Conservation (phyloP, 2,329 filamentous ascomycete species). For the Pseudogymnoascus sp. region DNA sequence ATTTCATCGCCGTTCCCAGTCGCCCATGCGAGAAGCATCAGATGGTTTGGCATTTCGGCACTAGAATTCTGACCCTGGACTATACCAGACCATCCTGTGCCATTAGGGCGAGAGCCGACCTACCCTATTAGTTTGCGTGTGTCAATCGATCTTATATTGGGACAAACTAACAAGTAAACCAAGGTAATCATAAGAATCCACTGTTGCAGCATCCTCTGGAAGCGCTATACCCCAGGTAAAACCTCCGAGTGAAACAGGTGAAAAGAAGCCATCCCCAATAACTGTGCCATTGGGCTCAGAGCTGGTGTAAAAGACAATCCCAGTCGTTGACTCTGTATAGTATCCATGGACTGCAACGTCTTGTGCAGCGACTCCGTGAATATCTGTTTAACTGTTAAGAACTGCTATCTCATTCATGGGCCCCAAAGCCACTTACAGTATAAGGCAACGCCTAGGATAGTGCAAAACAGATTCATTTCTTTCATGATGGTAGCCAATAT, state of each 20-base stretch:
- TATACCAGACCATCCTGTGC: conserved; percentile 52
- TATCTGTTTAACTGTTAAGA: conserved; percentile 17
- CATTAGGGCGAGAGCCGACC: conserved; percentile 38
- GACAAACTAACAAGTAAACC: conserved; percentile 44
- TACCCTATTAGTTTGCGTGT: conserved; percentile 9
- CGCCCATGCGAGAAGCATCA: conserved; percentile 51
- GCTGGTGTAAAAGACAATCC: conserved; percentile 48
- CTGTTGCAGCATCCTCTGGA: conserved; percentile 40
- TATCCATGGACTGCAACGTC: conserved; percentile 25
- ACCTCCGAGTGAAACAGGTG: conserved; percentile 30
- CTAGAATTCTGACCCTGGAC: conserved; percentile 41
- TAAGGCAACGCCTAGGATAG: conserved; percentile 19
- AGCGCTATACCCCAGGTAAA: conserved; percentile 49
- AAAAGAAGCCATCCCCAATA: conserved; percentile 26
- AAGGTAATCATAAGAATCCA: conserved; percentile 49
- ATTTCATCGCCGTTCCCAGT: conserved; percentile 43
- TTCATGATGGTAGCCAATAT: conserved; percentile 22
- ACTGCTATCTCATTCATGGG: not conserved
- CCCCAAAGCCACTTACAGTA: conserved; percentile 19
- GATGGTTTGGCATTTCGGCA: conserved; percentile 45
- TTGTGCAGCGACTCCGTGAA: conserved; percentile 20
- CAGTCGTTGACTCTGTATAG: conserved; percentile 42
- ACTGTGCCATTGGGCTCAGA: conserved; percentile 35
- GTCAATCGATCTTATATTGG: not conserved
- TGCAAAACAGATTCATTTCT: conserved; percentile 18